Evolutionary conservation across 345 rosid genomes (phyloP), one percentile per base, ranked within the genome.

Genomic region (Citrus glauca): DNA sequence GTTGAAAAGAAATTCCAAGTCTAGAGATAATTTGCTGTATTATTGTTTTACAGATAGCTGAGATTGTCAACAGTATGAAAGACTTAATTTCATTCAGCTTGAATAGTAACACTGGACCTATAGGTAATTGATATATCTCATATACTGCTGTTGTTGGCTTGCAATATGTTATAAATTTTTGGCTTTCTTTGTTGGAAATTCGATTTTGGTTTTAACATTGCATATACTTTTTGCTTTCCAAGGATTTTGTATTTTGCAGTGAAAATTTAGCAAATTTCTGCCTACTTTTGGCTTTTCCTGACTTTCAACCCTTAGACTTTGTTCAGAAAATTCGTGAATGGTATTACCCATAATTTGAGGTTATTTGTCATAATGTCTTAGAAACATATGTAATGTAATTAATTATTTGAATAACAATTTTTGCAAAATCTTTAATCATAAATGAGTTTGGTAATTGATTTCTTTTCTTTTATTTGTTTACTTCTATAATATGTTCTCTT

Each of bases 51-150:
- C 77, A 79, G 81, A 79, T 79, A 64, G 65, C 81, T 37, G 81
- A 79, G 24, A 37, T 79, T 35, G 63, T 66, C n/a, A 72, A 57
- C 69, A 72, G 61, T 37, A 72, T 79, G 81, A 79, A 66, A 55
- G 77, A 79, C 40, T 72, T 79, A 48, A 72, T 79, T 56, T 65
- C 81, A 53, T 79, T 65, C 60, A 72, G 81, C 57, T 37, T 61
- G 77, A 37, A 72, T 61, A 65, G 66, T 28, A 79, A 79, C 19
- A 72, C 30, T 38, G 81, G 81, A 79, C 77, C 77, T 6, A 79
- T 79, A 19, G 75, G 75, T 71, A 30, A 71, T 63, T 71, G 63
- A 32, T 33, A 32, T 33, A 22, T 53, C 45, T 55, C 45, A 32
- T 13, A 13, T 30, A 10, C 37, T 55, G 20, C 42, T 32, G 19